phyloP scores from a whole-genome alignment of 306 rosid species.

The Acacia confusa region DNA sequence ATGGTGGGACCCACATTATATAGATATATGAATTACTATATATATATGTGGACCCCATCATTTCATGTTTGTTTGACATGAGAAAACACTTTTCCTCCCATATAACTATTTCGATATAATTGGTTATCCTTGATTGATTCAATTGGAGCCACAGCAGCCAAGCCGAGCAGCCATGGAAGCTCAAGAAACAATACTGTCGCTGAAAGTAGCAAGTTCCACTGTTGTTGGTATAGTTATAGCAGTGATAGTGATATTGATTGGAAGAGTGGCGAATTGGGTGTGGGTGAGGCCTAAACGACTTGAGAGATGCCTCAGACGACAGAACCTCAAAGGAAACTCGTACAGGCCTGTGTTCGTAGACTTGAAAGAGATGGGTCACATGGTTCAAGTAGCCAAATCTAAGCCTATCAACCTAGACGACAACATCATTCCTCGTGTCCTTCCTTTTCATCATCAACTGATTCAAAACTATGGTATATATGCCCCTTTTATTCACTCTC shows the following conservation, averaged over 20 bases:
- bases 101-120: too few species aligned
- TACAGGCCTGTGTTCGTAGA: slow-evolving; percentile 30
- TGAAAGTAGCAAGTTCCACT: not conserved
- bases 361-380: not conserved
- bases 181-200: not conserved
- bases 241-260: not conserved
- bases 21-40: too few species aligned
- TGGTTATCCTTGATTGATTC: too few species aligned
- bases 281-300: slow-evolving; percentile 12
- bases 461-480: not conserved
- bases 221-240: not conserved
- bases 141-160: too few species aligned
- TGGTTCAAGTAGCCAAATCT: not conserved
- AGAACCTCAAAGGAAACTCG: slow-evolving; percentile 23
- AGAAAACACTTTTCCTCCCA: too few species aligned
- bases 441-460: not conserved
- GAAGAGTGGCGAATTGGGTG: slow-evolving; percentile 16
- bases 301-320: slow-evolving; percentile 28
- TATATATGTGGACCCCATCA: too few species aligned
- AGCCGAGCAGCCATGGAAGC: not conserved
- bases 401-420: not conserved
- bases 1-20: too few species aligned
- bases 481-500: not conserved
- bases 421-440: not conserved
- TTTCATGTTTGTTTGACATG: too few species aligned